A percentile compares a stretch with the other conserved stretches of the same genome.
These are phyloP conservation scores for Gaeumannomyces tritici DNA, from an alignment of 2,329 filamentous ascomycete genomes.

Conservation along the genomic window DNA sequence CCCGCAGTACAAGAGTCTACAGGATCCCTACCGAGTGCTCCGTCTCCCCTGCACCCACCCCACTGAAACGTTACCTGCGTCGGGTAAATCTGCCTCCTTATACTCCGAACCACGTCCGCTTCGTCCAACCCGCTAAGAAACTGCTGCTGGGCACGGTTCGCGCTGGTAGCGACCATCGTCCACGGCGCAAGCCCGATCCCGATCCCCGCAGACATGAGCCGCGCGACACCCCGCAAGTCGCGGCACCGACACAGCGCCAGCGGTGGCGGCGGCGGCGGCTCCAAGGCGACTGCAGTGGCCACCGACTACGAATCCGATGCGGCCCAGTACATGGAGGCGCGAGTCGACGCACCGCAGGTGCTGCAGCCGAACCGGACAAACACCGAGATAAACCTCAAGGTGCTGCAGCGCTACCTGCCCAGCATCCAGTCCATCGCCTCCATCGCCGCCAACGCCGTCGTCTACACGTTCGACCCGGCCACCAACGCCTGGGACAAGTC, in stretches of 20 bases:
- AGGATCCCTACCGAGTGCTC: no score
- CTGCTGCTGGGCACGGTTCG: no score
- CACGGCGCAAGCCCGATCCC: neutral
- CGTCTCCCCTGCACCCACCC: no score
- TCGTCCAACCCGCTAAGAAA: no score
- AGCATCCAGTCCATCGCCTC: conserved; percentile 64
- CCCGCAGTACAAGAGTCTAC: no score
- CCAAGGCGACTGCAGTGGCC: conserved; percentile 24
- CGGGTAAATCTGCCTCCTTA: no score
- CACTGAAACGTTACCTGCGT: no score
- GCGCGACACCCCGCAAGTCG: conserved; percentile 25
- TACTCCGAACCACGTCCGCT: no score
- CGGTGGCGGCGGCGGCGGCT: conserved; percentile 21
- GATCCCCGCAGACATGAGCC: conserved; percentile 27
- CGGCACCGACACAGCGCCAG: conserved; percentile 16
- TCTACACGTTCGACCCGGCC: conserved; percentile 67
- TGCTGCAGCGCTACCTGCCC: conserved; percentile 73
- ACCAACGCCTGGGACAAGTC: conserved; percentile 73
- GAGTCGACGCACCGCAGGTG: conserved; percentile 35
- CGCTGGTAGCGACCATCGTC: neutral
- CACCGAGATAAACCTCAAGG: conserved; percentile 77
- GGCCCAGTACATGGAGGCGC: conserved; percentile 33
- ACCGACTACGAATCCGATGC: conserved; percentile 60
- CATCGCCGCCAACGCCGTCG: conserved; percentile 74
- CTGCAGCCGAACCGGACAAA: conserved; percentile 57